Evolutionary conservation across 2,329 filamentous ascomycete species (phyloP), one percentile per base, ranked within the genome.

Genomic region (Colletotrichum eremochloae): DNA sequence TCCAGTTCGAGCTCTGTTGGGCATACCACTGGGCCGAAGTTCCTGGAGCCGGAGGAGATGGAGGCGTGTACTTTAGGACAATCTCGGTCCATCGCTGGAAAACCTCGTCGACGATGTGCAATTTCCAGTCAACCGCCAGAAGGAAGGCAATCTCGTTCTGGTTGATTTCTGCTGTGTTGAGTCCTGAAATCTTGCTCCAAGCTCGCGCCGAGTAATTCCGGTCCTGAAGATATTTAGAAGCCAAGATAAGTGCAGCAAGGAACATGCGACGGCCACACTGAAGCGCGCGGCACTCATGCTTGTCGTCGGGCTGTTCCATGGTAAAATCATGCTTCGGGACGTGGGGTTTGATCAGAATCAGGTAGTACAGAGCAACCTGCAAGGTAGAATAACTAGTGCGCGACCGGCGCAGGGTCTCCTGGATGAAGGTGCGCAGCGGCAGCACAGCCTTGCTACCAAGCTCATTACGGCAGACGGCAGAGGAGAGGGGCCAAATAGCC

Each of bases 101-200:
- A 12, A 94, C 89, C 3, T 92, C 88, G 76, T 98, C 95, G 0
- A 94, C 92, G 75, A 99, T 96, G 81, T 99, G 96, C 40, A 99
- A 89, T 78, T 95, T 94, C 95, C 96, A 99, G 81, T 94, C 92
- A 74, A 99, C 94, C 57, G 95, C 94, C 73, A 92, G 85, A 58
- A 99, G 88, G 81, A 98, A 99, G 24, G 94, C 91, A 81, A 97
- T 92, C 84, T 99, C 96, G 81, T 98, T 98, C 79, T 95, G 93
- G 83, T 98, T 98, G 82, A 99, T 98, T 84, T 99, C 96, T 68
- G 90, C 86, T 4, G 95, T 95, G 80, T 94, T 94, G 69, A 99
- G 87, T n/a, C 96, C 96, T 24, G 96, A 98, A 77, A 99, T 99
- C 86, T 97, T 98, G 82, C 96, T 98, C 96, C 96, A 99, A 53